Conservation (phyloP, 169 alveolate genomes). For the Babesia microti region DNA sequence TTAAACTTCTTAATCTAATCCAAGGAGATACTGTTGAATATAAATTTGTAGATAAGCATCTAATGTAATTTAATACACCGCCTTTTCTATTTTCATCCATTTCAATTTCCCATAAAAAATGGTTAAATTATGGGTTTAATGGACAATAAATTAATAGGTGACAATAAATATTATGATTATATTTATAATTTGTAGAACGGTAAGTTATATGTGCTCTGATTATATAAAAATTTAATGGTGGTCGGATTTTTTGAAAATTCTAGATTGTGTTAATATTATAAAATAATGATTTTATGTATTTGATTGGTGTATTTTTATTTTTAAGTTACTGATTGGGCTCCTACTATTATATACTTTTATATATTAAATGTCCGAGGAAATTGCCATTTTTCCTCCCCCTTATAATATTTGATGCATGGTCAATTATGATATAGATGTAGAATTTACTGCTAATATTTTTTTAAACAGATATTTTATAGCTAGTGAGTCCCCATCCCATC, state of each 20-base stretch:
- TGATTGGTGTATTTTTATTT: not conserved
- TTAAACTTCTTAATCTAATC: not conserved
- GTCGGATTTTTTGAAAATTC: conserved; percentile 1
- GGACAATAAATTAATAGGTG: not conserved
- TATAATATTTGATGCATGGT: too few species aligned
- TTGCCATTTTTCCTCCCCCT: too few species aligned
- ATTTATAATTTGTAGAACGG: not conserved
- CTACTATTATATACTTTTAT: not conserved
- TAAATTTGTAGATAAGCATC: not conserved
- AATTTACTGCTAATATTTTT: too few species aligned
- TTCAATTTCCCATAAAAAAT: conserved; percentile 1
- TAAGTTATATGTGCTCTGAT: not conserved
- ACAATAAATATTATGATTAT: too few species aligned
- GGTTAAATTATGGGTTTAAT: not conserved
- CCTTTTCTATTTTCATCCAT: not conserved
- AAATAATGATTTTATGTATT: conserved; percentile 1
- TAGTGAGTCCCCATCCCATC: too few species aligned
- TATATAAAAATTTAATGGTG: not conserved
- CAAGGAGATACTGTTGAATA: not conserved
- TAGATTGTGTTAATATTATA: not conserved
- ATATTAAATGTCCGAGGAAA: not conserved
- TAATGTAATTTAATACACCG: not conserved
- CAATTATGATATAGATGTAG: too few species aligned
- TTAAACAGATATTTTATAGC: too few species aligned
- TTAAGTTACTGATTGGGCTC: too few species aligned